Conservation (phyloP, 352 stramenopile genomes). For the Plasmopara muralis region DNA sequence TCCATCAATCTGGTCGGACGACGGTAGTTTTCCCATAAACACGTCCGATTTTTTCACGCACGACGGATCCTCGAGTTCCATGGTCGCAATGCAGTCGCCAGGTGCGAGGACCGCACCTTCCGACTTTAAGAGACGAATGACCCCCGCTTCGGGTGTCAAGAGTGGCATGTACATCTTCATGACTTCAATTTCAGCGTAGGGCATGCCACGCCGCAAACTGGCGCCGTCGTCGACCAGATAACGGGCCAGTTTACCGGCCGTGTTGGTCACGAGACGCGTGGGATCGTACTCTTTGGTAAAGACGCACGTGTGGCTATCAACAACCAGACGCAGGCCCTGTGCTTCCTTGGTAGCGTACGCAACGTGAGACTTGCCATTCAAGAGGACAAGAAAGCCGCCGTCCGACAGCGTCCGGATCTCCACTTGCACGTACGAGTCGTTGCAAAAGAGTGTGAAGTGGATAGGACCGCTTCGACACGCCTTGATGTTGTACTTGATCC, state of each 20-base stretch:
- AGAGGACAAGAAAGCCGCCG: conserved; percentile 96
- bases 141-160: conserved; percentile 93
- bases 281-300: conserved; percentile 99
- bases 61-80: conserved; percentile 97
- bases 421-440: conserved; percentile 86
- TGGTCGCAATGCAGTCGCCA: conserved; percentile 95
- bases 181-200: conserved; percentile 90
- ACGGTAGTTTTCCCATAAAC: conserved; percentile 82
- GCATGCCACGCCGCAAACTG: conserved; percentile 77
- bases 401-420: conserved; percentile 96
- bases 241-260: conserved; percentile 98
- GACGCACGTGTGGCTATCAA: conserved; percentile 94
- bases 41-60: conserved; percentile 92
- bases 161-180: conserved; percentile 99
- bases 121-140: conserved; percentile 93
- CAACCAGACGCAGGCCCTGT: conserved; percentile 86
- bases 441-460: conserved; percentile 89
- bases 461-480: conserved; percentile 87
- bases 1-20: conserved; percentile 26
- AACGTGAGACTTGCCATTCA: conserved; percentile 96
- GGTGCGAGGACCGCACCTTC: conserved; percentile 93
- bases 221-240: conserved; percentile 97
- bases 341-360: conserved; percentile 93
- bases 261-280: conserved; percentile 95
- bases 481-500: conserved; percentile 96